phyloP scores from a whole-genome alignment of 2,329 filamentous ascomycete genomes.

The Escovopsis sp. region DNA sequence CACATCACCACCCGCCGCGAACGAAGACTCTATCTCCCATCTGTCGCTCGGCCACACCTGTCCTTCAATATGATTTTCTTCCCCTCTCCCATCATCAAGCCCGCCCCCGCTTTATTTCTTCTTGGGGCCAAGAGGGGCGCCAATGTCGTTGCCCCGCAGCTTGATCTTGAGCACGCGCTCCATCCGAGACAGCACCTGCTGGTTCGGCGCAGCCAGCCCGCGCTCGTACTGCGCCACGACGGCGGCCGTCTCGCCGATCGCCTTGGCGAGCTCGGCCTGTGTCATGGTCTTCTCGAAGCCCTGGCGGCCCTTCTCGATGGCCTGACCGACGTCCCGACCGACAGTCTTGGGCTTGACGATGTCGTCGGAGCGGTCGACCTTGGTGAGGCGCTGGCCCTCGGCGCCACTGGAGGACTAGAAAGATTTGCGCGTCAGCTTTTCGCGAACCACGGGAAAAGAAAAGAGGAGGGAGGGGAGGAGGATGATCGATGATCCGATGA shows the following conservation, averaged over 20 bases:
- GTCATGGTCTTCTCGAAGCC: slow-evolving; percentile 89
- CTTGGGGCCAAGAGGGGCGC: slow-evolving; percentile 34
- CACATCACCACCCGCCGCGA: too few relatives aligned
- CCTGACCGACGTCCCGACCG: slow-evolving; percentile 64
- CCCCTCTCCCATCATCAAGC: background rate
- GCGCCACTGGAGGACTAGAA: slow-evolving; percentile 13
- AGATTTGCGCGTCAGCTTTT: slow-evolving; percentile 7
- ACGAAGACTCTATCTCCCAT: too few relatives aligned
- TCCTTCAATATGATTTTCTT: too few relatives aligned
- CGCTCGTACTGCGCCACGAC: slow-evolving; percentile 78
- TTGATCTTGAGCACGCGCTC: slow-evolving; percentile 80
- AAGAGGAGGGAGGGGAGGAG: too few relatives aligned
- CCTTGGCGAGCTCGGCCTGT: slow-evolving; percentile 74
- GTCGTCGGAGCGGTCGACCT: slow-evolving; percentile 94
- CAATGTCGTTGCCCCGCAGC: slow-evolving; percentile 47
- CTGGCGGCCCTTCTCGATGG: slow-evolving; percentile 66
- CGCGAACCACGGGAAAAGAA: too few relatives aligned
- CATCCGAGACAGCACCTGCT: slow-evolving; percentile 65
- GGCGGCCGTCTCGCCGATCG: slow-evolving; percentile 73
- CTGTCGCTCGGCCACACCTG: background rate
- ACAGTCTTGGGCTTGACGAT: slow-evolving; percentile 95
- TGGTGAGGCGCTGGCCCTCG: slow-evolving; percentile 91
- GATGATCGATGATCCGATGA: background rate
- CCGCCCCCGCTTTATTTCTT: slow-evolving; percentile 30
- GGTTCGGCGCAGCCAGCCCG: slow-evolving; percentile 63